These are phyloP conservation scores for Colletotrichum somersetense DNA, from an alignment of 2,329 filamentous ascomycete genomes.

Conservation along the genomic window DNA sequence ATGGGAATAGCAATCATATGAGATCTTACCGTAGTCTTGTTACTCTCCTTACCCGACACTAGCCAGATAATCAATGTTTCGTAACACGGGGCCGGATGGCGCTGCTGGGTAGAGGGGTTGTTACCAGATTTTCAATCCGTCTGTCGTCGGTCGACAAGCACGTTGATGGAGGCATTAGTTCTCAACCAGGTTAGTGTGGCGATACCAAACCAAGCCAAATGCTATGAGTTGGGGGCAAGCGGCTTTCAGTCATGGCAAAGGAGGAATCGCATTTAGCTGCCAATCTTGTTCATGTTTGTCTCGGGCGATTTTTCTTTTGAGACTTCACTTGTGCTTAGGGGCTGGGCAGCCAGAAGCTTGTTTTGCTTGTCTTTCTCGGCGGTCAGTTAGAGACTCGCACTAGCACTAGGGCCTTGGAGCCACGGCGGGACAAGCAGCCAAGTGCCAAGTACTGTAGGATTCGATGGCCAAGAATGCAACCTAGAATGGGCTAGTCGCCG, in stretches of 20 bases:
- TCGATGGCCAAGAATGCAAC: constrained; percentile 18
- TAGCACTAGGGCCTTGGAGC: constrained; percentile 13
- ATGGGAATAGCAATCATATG: neutral
- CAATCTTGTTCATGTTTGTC: neutral
- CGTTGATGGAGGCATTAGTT: neutral
- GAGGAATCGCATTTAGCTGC: too few relatives aligned
- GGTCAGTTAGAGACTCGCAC: constrained; percentile 9
- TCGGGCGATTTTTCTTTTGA: neutral
- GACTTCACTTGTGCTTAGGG: constrained; percentile 12
- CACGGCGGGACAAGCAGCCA: constrained; percentile 23
- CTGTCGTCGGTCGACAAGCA: constrained; percentile 3
- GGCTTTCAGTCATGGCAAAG: neutral
- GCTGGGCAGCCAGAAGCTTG: constrained; percentile 32
- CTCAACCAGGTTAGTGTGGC: neutral
- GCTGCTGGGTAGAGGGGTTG: constrained; percentile 2
- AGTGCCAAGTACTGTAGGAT: constrained; percentile 30
- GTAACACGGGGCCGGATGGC: constrained; percentile 12
- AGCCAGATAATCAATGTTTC: constrained; percentile 17
- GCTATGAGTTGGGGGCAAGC: too few relatives aligned
- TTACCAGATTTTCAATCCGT: constrained; percentile 18
- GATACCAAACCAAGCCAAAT: neutral
- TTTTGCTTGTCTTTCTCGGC: constrained; percentile 33
- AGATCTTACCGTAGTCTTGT: neutral
- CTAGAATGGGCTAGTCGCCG: neutral
- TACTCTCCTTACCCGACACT: neutral